Evolutionary conservation across 2,329 filamentous ascomycete genomes (phyloP).

Genomic region (Penicillium sp.): DNA sequence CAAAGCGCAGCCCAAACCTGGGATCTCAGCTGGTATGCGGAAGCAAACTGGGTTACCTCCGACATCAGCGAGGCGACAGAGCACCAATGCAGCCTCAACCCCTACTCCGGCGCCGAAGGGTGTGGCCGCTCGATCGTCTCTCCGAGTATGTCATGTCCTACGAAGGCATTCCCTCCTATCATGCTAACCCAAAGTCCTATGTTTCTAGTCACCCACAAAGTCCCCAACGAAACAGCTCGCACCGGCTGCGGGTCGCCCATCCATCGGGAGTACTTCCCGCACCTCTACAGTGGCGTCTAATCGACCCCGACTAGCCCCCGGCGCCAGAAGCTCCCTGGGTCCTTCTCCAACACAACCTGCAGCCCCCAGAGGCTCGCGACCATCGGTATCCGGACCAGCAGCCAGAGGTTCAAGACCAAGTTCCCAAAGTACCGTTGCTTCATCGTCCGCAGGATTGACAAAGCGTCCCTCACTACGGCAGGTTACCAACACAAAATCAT

Average conservation of each 20-base stretch:
- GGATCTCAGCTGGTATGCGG: slow-evolving; percentile 31
- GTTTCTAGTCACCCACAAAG: slow-evolving; percentile 66
- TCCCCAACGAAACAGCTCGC: slow-evolving; percentile 74
- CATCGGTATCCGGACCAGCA: slow-evolving; percentile 36
- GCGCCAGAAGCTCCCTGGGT: slow-evolving; percentile 63
- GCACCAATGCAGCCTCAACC: slow-evolving; percentile 64
- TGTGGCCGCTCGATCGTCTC: slow-evolving; percentile 34
- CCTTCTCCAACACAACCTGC: slow-evolving; percentile 50
- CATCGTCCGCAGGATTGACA: slow-evolving; percentile 21
- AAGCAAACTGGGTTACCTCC: slow-evolving; percentile 52
- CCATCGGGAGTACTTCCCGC: slow-evolving; percentile 48
- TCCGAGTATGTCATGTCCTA: slow-evolving; percentile 33
- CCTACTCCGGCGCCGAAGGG: slow-evolving; percentile 65
- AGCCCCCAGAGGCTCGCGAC: slow-evolving; percentile 37
- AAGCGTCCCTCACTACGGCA: slow-evolving; percentile 38
- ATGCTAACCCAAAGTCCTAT: slow-evolving; percentile 18
- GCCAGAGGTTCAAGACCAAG: slow-evolving; percentile 35
- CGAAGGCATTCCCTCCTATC: neutral
- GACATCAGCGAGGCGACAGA: slow-evolving; percentile 61
- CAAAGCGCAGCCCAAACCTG: slow-evolving; percentile 12
- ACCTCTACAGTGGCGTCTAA: slow-evolving; percentile 51
- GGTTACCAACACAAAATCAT: slow-evolving; percentile 23
- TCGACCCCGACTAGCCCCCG: slow-evolving; percentile 54
- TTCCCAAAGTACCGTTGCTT: slow-evolving; percentile 23
- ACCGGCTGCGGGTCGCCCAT: slow-evolving; percentile 52